Base-by-base conservation (phyloP, 352 stramenopile genomes). In the Globisporangium nodosum region DNA sequence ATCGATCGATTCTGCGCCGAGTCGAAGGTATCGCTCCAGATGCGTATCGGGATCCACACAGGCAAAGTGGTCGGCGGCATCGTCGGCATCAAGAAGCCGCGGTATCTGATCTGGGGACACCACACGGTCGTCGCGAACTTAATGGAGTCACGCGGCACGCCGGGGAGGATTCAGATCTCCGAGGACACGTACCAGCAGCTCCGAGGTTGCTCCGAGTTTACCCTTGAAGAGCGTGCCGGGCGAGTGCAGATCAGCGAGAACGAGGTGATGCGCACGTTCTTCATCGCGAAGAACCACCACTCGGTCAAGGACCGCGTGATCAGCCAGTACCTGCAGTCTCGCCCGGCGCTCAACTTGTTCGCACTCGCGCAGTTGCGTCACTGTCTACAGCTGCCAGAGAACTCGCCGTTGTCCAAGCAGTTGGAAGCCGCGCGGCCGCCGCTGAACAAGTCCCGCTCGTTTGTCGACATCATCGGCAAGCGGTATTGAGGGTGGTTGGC, bases 1-100 rank as follows among this genome's bases (percentile, higher is more conserved):
- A 91, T 95, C 49, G 76, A 91, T 7, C 62, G 63, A 9, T 93
- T 95, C 58, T 86, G 77, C n/a, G 63, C 61, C 1, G 67, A 85
- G 21, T 65, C 71, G 27, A 78, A 88, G 16, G 81, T 91, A 8
- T 63, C 70, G n/a, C 58, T 95, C 30, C 79, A 92, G 52, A 93
- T 95, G 86, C 82, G 84, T 1, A 94, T 94, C 54, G 84, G 86
- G 3, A 82, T 95, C 54, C 86, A 95, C 63, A 93, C 79, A 1
- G 84, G 86, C 33, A 87, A 87, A 52, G 79, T 88, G 35, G 83
- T 96, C 0, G 86, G 86, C 0, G 85, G 83, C 6, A 81, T 96
- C 16, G 85, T 96, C 15, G 86, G 86, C 5, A 81, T 87, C 56
- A 89, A 91, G 61, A 92, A 93, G 37, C 86, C 84, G 21, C 78